phyloP scores from a whole-genome alignment of 2,329 filamentous ascomycete species.

The Fusarium coicis region DNA sequence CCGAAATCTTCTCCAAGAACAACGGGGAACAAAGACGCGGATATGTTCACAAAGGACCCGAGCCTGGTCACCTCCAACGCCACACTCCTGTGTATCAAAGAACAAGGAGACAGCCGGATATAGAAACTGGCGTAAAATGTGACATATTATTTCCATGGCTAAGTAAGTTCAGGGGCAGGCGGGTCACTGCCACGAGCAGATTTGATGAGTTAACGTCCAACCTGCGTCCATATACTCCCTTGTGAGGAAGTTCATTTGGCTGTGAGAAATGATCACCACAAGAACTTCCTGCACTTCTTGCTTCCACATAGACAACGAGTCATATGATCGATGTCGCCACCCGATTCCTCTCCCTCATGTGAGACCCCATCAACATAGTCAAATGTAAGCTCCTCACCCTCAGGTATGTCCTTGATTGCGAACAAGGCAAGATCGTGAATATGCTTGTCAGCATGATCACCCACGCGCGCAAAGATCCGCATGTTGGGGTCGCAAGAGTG shows the following conservation, averaged over 20 bases:
- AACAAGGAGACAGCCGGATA: not conserved
- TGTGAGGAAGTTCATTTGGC: not conserved
- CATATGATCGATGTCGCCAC: slow-evolving; percentile 62
- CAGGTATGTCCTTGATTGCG: slow-evolving; percentile 72
- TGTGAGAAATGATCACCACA: slow-evolving; percentile 63
- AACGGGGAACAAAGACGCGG: not conserved
- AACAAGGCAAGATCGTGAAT: slow-evolving; percentile 84
- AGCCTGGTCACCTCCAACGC: not conserved
- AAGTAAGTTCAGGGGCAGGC: not conserved
- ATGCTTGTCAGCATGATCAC: slow-evolving; percentile 78
- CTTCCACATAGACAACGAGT: slow-evolving; percentile 71
- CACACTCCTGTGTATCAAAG: not conserved
- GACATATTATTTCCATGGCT: not conserved
- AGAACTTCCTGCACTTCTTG: slow-evolving; percentile 72
- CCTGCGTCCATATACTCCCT: not conserved
- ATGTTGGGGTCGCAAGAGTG: slow-evolving; percentile 84
- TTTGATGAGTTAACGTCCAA: not conserved
- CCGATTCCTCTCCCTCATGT: slow-evolving; percentile 56
- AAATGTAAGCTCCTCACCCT: slow-evolving; percentile 79
- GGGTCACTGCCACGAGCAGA: not conserved
- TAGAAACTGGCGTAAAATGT: not conserved
- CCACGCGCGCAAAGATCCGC: slow-evolving; percentile 81
- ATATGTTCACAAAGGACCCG: not conserved
- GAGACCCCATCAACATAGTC: slow-evolving; percentile 79
- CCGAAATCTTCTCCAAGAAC: not conserved